Evolutionary conservation across 2,329 filamentous ascomycete genomes (phyloP).

Genomic region (Fusarium buxicola): DNA sequence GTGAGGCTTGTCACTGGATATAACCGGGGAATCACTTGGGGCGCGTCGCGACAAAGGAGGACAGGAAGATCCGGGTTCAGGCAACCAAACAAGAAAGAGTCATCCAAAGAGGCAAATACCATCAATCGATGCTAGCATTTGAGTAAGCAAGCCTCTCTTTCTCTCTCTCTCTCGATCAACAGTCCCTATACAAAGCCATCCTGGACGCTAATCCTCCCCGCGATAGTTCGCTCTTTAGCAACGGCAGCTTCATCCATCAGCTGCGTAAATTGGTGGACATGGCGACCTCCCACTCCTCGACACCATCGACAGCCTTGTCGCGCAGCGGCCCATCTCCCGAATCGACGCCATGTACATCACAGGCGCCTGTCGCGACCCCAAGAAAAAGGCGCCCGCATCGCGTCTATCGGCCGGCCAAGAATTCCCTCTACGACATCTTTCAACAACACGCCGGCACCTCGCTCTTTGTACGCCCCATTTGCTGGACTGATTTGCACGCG

Average conservation of each 20-base stretch:
- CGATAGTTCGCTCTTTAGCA: slow-evolving; percentile 41
- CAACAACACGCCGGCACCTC: slow-evolving; percentile 59
- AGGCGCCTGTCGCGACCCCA: slow-evolving; percentile 35
- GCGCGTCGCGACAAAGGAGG: slow-evolving; percentile 38
- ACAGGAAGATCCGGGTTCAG: slow-evolving; percentile 31
- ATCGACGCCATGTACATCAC: slow-evolving; percentile 44
- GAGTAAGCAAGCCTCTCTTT: slow-evolving; percentile 42
- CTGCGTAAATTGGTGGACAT: slow-evolving; percentile 48
- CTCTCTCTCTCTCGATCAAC: slow-evolving; percentile 1
- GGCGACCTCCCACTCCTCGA: slow-evolving; percentile 37
- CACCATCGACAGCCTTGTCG: slow-evolving; percentile 20
- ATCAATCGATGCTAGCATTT: slow-evolving; percentile 44
- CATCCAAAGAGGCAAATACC: slow-evolving; percentile 17
- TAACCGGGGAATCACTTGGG: slow-evolving; percentile 42
- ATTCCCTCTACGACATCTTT: slow-evolving; percentile 65
- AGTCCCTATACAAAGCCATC: slow-evolving; percentile 7
- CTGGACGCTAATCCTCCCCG: slow-evolving; percentile 24
- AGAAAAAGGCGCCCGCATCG: slow-evolving; percentile 46
- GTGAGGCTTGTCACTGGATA: slow-evolving; percentile 41
- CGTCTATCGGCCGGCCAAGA: slow-evolving; percentile 56
- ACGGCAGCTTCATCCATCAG: slow-evolving; percentile 46
- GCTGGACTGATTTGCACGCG: slow-evolving; percentile 66
- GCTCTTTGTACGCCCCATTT: slow-evolving; percentile 65
- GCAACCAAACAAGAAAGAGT: slow-evolving; percentile 36
- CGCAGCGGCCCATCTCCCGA: slow-evolving; percentile 29